phyloP scores from a whole-genome alignment of 2,329 filamentous ascomycete genomes.

The Pseudogymnoascus sp. region DNA sequence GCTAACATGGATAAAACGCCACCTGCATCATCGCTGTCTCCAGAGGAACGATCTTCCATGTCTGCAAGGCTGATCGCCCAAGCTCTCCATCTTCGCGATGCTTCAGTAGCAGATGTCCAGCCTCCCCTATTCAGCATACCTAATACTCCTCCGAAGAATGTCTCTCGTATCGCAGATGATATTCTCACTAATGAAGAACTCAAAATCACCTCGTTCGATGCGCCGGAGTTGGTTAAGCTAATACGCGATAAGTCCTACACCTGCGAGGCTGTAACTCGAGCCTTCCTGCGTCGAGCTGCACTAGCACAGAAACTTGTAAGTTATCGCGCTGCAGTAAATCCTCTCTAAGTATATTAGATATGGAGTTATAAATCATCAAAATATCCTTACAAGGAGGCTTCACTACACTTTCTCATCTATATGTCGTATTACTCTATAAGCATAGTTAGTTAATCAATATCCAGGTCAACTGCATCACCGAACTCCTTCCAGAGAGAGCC shows the following conservation, averaged over 20 bases:
- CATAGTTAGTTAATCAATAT: not conserved
- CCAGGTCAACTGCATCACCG: conserved; percentile 41
- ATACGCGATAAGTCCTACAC: conserved; percentile 14
- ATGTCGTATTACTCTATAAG: not conserved
- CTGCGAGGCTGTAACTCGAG: conserved; percentile 17
- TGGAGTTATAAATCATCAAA: not conserved
- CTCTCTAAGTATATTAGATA: not conserved
- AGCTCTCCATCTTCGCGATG: conserved; percentile 15
- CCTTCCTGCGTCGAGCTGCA: conserved; percentile 18
- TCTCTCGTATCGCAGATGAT: conserved; percentile 14
- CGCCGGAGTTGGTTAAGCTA: conserved; percentile 12
- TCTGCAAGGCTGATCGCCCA: not conserved
- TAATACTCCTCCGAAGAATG: conserved; percentile 16
- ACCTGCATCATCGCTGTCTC: not conserved
- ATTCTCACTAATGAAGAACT: conserved; percentile 15
- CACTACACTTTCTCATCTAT: not conserved
- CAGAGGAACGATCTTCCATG: not conserved
- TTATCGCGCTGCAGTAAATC: not conserved
- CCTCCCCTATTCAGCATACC: conserved; percentile 15
- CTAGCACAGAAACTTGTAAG: conserved; percentile 19
- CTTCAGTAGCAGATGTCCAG: conserved; percentile 14
- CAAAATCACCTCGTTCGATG: conserved; percentile 17
- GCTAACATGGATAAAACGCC: not conserved
- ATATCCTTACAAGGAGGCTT: not conserved
- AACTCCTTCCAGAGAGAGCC: conserved; percentile 33